These are phyloP conservation scores for Skeletonema tropicum DNA, from an alignment of 108 stramenopile species.

Conservation along the genomic window DNA sequence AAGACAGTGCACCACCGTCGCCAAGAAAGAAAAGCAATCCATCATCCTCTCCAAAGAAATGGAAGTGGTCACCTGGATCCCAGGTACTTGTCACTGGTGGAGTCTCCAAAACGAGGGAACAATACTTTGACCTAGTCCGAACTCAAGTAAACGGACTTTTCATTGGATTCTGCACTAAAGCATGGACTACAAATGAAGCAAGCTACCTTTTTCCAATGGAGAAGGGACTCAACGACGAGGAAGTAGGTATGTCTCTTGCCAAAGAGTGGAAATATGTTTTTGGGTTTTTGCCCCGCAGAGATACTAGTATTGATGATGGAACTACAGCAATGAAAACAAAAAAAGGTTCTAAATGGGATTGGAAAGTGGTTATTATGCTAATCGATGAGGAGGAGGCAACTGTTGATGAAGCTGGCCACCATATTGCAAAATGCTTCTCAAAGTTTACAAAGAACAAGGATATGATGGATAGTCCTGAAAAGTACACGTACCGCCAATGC, in stretches of 20 bases:
- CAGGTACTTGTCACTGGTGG: background rate
- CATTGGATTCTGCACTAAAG: slow-evolving; percentile 1
- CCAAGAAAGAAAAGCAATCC: background rate
- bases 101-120: background rate
- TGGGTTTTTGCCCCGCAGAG: background rate
- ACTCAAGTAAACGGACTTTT: background rate
- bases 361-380: background rate
- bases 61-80: background rate
- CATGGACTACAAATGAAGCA: background rate
- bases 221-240: background rate
- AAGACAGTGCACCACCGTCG: background rate
- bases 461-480: background rate
- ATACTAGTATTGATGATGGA: background rate
- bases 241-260: background rate
- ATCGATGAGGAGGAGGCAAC: background rate
- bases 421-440: background rate
- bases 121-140: background rate
- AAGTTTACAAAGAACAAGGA: background rate
- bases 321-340: background rate
- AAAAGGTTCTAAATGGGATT: background rate
- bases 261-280: background rate
- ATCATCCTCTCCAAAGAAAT: background rate
- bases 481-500: background rate
- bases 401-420: background rate
- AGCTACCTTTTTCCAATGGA: background rate